Percentiles rank a stretch among this genome's conserved stretches.
Conservation (phyloP, 257 asterid species). For the Solanum tacnaense region DNA sequence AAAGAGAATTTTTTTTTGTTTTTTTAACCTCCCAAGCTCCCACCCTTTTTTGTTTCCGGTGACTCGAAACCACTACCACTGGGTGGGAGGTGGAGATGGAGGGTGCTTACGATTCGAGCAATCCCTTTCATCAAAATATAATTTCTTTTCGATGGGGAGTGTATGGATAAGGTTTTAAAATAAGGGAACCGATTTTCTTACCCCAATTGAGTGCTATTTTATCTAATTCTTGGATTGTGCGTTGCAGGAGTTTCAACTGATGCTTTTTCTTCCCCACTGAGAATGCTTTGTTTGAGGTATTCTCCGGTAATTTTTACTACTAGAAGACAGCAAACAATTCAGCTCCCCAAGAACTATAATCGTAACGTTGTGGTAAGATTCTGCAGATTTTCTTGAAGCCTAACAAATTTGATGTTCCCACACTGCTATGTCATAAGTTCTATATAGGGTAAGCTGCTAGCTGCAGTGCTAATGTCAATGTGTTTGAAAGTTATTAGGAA, state of each 20-base stretch:
- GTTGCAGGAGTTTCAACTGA: neutral
- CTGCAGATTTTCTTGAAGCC: neutral
- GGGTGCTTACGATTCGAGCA: neutral
- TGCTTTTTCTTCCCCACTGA: neutral
- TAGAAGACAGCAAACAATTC: constrained; percentile 13
- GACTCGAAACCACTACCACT: neutral
- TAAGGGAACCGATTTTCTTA: neutral
- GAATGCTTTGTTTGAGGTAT: constrained; percentile 57
- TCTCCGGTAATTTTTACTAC: constrained; percentile 24
- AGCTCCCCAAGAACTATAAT: constrained; percentile 10
- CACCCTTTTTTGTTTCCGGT: neutral
- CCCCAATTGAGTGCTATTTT: neutral
- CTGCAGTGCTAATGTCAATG: neutral
- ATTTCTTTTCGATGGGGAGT: neutral
- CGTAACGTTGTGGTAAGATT: constrained; percentile 30
- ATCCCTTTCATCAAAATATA: no score
- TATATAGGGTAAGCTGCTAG: neutral
- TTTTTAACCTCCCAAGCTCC: neutral
- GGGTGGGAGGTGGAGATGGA: neutral
- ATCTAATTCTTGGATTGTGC: neutral
- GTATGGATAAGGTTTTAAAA: neutral
- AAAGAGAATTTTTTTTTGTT: neutral
- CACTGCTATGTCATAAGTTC: neutral
- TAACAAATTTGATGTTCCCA: neutral
- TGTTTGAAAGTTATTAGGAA: neutral